phyloP scores from a whole-genome alignment of 306 rosid species.

The Cicer judaicum region DNA sequence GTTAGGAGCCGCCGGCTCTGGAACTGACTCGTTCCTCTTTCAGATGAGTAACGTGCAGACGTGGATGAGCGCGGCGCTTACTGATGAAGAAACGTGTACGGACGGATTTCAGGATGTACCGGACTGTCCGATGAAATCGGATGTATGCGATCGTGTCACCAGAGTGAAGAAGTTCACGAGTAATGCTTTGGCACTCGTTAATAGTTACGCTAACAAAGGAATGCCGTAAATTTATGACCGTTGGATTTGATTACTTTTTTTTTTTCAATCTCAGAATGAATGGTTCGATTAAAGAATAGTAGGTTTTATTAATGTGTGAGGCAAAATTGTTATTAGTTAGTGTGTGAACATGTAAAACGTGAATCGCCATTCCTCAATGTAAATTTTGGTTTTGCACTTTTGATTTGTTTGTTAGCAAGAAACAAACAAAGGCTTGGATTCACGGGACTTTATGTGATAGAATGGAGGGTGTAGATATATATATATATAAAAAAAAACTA shows the following conservation, averaged over 20 bases:
- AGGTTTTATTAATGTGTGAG: slow-evolving; percentile 7
- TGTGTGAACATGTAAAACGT: slow-evolving; percentile 12
- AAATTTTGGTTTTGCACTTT: slow-evolving; percentile 31
- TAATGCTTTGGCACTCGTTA: slow-evolving; percentile 88
- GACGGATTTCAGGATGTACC: slow-evolving; percentile 81
- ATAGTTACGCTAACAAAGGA: slow-evolving; percentile 61
- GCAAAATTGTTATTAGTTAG: not conserved
- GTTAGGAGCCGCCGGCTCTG: slow-evolving; percentile 52
- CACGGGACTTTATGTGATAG: slow-evolving; percentile 14
- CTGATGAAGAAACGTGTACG: slow-evolving; percentile 95
- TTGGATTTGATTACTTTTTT: slow-evolving; percentile 34
- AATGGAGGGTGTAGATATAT: slow-evolving; percentile 34
- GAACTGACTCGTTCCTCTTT: slow-evolving; percentile 59
- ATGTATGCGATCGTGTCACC: slow-evolving; percentile 55
- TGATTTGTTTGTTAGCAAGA: not conserved
- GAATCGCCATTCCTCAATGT: slow-evolving; percentile 26
- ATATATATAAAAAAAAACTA: not conserved
- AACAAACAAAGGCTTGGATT: slow-evolving; percentile 2
- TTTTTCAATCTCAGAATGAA: not conserved
- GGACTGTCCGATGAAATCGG: slow-evolving; percentile 64
- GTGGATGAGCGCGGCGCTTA: slow-evolving; percentile 99
- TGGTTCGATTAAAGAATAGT: not conserved
- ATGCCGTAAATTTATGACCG: slow-evolving; percentile 44
- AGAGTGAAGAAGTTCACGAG: slow-evolving; percentile 79
- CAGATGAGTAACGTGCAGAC: slow-evolving; percentile 99